Base-by-base conservation (phyloP, 1,139 yeast genomes). In the Candida anutae region DNA sequence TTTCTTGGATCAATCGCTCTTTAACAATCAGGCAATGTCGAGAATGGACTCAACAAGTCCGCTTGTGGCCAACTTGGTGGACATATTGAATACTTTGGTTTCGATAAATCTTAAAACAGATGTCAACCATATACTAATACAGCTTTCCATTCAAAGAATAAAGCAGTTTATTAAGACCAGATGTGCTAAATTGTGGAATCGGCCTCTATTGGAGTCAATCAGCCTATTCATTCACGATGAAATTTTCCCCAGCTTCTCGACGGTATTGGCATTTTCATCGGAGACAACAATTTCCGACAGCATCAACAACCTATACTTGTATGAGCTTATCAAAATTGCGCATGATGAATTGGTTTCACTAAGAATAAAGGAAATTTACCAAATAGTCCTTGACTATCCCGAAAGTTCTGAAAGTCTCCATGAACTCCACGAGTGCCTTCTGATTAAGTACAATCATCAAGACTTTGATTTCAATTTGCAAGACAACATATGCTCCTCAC, bases 351-450 rank as follows among this genome's bases (percentile, higher is more conserved):
- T 76, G 19, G 63, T 71, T 0, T 53, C 62, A 13, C 48, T 77
- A 20, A 50, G 95, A 33, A 74, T 71, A 1, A 43, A 50, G 1
- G 94, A 88, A 46, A 69, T 83, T 13, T 83, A 70, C 44, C 75
- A 73, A 15, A 68, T 87, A 24, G 74, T 83, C 1, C 46, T 59
- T 3, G 55, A 58, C 15, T 83, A 58, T 42, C 94, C 95, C 0
- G 40, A 48, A 2, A 74, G 93, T 1, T 48, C 48, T 16, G 60
- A 67, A 2, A 81, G 90, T 0, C 52, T 88, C 14, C 53, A 62
- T 16, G 97, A 88, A 43, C 51, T 88, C 22, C 71, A 71, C 41
- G 54, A 58, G 28, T 66, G 78, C 42, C 39, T 73, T 33, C 50
- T 46, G 45, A 46, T 45, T 25, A 48, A 50, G 25, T 38, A 38